Conservation (phyloP, 805 yeast species). For the Wickerhamomyces bisporus region DNA sequence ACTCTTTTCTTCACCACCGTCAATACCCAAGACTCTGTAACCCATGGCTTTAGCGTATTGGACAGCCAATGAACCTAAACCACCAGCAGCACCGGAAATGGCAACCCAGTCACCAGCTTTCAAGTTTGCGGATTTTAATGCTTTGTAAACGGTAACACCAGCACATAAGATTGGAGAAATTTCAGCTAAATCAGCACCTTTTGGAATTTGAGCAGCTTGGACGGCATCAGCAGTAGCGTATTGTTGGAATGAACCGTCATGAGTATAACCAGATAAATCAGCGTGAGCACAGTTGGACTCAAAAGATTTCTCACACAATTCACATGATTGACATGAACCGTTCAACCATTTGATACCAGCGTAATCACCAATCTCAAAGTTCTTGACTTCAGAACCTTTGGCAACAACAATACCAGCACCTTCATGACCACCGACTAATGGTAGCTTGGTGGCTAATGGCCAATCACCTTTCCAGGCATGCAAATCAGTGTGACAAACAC, state of each 20-base stretch:
- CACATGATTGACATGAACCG: constrained; percentile 64
- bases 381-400: constrained; percentile 53
- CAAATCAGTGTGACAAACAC: constrained; percentile 72
- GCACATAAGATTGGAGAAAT: constrained; percentile 45
- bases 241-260: constrained; percentile 51
- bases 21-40: constrained; percentile 64
- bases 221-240: constrained; percentile 64
- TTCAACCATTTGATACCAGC: constrained; percentile 72
- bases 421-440: constrained; percentile 70
- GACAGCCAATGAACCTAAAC: constrained; percentile 72
- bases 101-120: constrained; percentile 71
- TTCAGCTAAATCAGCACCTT: constrained; percentile 53
- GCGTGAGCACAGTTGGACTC: constrained; percentile 69
- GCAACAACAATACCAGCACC: constrained; percentile 72
- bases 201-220: constrained; percentile 58
- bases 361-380: constrained; percentile 59
- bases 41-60: constrained; percentile 81
- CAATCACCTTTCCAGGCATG: constrained; percentile 47
- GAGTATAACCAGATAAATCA: constrained; percentile 54
- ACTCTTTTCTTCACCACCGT: constrained; percentile 69
- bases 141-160: constrained; percentile 60
- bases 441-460: constrained; percentile 51
- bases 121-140: constrained; percentile 54
- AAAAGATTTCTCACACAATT: constrained; percentile 52
- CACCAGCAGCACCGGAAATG: constrained; percentile 79